Base-by-base conservation (phyloP, 441 rosid genomes). In the Pelargonium myrrhifolium region DNA sequence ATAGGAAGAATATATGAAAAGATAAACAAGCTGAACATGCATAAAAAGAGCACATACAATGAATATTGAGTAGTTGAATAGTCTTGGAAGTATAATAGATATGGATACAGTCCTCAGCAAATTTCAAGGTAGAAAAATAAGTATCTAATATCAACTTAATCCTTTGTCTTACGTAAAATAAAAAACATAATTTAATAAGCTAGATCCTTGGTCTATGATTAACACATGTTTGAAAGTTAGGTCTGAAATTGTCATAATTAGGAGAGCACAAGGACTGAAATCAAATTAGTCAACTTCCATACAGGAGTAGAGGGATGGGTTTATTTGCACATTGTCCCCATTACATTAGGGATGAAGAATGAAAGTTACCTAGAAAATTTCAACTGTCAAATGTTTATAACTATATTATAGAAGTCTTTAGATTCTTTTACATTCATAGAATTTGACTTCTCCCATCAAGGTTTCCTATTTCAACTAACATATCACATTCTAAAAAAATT, bases 1-100 rank as follows among this genome's bases (percentile, higher is more conserved):
- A 81, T 65, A 68, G 67, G 72, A 65, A 69, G 43, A 62, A 71
- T 18, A 72, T 43, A 62, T 62, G 39, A 15, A 42, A 69, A 62
- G 28, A 43, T 8, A 24, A n/a, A 60, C 10, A 7, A 20, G 62
- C 14, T 7, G 10, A 62, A 15, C 17, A 26, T 61, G 66, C 37
- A 65, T 28, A 69, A 37, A 37, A 7, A 37, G 42, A 37, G 42
- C n/a, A 60, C 18, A 60, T 6, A 12, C 37, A 60, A 11, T 24
- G 14, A 9, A 20, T 9, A 17, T 18, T 53, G 60, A 56, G 62
- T 0, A 21, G 1, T 56, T 21, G n/a, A 56, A 8, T 56, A 20
- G 0, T 56, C 22, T 56, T 56, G 22, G 62, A 21, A 56, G 21
- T 56, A 56, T 20, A 9, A 55, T 20, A 20, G 26, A 55, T 15